Base-by-base conservation (phyloP, 1,139 yeast species). In the Yamadazyma trypodendri region DNA sequence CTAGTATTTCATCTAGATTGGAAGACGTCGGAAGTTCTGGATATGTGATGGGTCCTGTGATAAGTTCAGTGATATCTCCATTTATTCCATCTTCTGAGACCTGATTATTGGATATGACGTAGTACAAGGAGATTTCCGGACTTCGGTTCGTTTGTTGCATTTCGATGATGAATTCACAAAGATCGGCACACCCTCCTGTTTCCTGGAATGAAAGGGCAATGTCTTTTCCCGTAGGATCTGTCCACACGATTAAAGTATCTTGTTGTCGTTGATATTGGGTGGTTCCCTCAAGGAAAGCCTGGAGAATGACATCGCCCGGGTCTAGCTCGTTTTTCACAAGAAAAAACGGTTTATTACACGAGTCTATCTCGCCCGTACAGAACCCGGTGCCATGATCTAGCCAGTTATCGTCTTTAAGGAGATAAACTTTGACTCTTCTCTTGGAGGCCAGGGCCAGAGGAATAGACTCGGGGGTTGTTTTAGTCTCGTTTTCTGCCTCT, bases 191-290 rank as follows among this genome's bases (percentile, higher is more conserved):
- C 0, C 97, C 97, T 36, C 84, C 86, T 28, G 87, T 80, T 54
- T 89, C 97, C 58, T 92, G 97, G 60, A 92, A 92, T 37, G 95
- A 85, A 30, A 92, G 68, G 4, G 97, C 97, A 48, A 89, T 77
- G 57, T 89, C 96, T 41, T 77, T 77, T 3, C 92, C 92, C 15
- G 76, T 71, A 7, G 70, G 60, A 54, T 88, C 96, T 6, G 95
- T 86, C 97, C 98, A 92, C 15, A 92, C 96, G 15, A 92, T 87
- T 36, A 92, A 67, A 0, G 97, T 89, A 45, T 89, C 97, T 56
- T 92, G 97, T 55, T 90, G 97, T 52, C 95, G 75, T 58, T 90
- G 97, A 56, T 85, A 90, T 51, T 86, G 95, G 2, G 82, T 84
- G 24, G 77, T 64, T 0, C 95, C 95, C 50, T 79, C 81, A 17